Base-by-base conservation (phyloP, 495 filamentous ascomycete genomes). In the Bombardia bombarda region DNA sequence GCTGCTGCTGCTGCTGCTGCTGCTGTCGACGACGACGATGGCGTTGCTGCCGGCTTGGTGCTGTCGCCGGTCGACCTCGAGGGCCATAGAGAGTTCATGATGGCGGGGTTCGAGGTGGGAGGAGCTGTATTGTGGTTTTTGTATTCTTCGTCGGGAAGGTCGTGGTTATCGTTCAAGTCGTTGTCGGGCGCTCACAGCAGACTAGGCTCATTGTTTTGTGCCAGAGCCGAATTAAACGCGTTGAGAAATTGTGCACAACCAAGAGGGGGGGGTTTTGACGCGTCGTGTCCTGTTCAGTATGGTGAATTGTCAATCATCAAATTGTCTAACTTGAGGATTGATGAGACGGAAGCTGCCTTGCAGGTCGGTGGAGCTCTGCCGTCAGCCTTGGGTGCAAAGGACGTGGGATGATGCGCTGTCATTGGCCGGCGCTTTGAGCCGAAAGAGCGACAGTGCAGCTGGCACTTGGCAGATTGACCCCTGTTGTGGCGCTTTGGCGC, bases 41-140 rank as follows among this genome's bases (percentile, higher is more conserved):
- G 28, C 26, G 33, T 42, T 38, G 37, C 42, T 12, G 28, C 38
- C 20, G 13, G 59, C 50, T 28, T 28, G 12, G 46, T 33, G 39
- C 52, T 46, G 24, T 64, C 60, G 38, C 55, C 53, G 18, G 63
- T 53, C 31, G 57, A 40, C 43, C 53, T 60, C 16, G 58, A 56
- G 22, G 62, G 44, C 67, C 67, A 70, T 32, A 69, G 53, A 37
- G 63, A 57, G 53, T 63, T 69, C 67, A 71, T 71, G n/a, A n/a
- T n/a, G n/a, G n/a, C n/a, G n/a, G n/a, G n/a, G n/a, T n/a, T n/a
- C n/a, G n/a, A n/a, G n/a, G n/a, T n/a, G n/a, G n/a, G n/a, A n/a
- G n/a, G n/a, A n/a, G n/a, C n/a, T n/a, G n/a, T n/a, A n/a, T n/a
- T n/a, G n/a, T n/a, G n/a, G n/a, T n/a, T n/a, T n/a, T n/a, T n/a